Evolutionary conservation across 108 stramenopile species (phyloP).

Genomic region (Fistulifera pelliculosa): DNA sequence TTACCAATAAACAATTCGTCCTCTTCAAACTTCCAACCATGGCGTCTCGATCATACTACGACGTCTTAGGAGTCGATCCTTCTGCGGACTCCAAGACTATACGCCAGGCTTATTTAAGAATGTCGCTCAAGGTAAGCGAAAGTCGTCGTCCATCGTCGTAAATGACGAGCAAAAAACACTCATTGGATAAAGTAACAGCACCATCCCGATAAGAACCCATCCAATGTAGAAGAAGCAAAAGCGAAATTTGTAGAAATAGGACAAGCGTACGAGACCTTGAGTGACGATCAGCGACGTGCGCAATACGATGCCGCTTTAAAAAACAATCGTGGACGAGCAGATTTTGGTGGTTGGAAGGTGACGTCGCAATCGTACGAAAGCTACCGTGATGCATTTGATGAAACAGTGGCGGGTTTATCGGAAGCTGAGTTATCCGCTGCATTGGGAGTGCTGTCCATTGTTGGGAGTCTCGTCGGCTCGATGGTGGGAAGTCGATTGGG

Average conservation of each 20-base stretch:
- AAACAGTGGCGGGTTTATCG: conserved; percentile 54
- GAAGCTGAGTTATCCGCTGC: conserved; percentile 56
- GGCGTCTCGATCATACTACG: conserved; percentile 22
- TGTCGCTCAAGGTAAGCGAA: conserved; percentile 22
- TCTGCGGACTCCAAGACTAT: conserved; percentile 39
- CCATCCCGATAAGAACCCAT: conserved; percentile 76
- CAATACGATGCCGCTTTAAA: conserved; percentile 31
- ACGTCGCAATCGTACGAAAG: conserved; percentile 23
- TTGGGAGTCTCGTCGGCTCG: conserved; percentile 48
- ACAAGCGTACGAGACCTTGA: conserved; percentile 66
- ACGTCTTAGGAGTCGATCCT: conserved; percentile 48
- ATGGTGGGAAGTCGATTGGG: conserved; percentile 30
- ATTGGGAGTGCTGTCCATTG: conserved; percentile 38
- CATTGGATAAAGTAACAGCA: conserved; percentile 1
- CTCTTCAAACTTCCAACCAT: no score
- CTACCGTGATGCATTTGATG: conserved; percentile 56
- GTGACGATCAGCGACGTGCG: conserved; percentile 39
- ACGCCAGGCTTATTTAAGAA: conserved; percentile 62
- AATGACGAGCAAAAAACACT: no score
- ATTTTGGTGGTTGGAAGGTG: no score
- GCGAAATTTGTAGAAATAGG: conserved; percentile 71
- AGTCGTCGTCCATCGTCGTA: no score
- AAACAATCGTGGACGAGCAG: no score
- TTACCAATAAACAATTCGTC: no score
- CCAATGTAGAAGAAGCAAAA: conserved; percentile 43